These are phyloP conservation scores for Didymella sp. DNA, from an alignment of 2,329 filamentous ascomycete genomes.

Conservation along the genomic window DNA sequence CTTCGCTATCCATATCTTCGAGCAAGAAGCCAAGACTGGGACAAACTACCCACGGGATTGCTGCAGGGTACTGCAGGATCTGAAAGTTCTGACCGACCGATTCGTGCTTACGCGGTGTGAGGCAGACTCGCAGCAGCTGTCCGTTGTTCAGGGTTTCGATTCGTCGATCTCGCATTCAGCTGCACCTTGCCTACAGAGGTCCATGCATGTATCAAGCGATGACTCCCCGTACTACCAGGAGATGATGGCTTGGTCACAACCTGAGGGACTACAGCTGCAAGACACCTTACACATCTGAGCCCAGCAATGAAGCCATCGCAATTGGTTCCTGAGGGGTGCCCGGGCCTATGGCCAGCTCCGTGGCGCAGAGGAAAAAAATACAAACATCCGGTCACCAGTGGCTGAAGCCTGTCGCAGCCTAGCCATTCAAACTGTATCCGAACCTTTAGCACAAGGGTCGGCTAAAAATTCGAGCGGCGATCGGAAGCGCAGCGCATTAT, in stretches of 20 bases:
- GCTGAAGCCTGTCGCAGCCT: background rate
- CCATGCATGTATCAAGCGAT: background rate
- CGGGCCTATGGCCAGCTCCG: background rate
- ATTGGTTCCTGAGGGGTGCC: background rate
- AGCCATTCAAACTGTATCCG: background rate
- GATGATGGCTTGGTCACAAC: conserved; percentile 1
- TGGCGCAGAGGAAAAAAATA: background rate
- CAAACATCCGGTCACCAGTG: background rate
- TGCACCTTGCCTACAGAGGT: background rate
- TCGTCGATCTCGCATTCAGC: background rate
- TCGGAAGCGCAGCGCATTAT: background rate
- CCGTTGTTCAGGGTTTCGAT: background rate
- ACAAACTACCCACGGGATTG: conserved; percentile 38
- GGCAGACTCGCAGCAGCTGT: background rate
- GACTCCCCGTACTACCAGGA: background rate
- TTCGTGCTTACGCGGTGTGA: conserved; percentile 15
- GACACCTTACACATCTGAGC: background rate
- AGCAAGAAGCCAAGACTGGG: conserved; percentile 31
- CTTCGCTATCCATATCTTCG: conserved; percentile 34
- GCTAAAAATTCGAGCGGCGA: background rate
- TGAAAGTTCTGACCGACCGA: conserved; percentile 31
- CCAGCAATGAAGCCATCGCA: background rate
- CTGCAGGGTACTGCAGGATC: conserved; percentile 32
- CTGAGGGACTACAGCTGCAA: background rate
- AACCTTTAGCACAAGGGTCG: background rate